Evolutionary conservation across 2,329 filamentous ascomycete species (phyloP).

Genomic region (Dothistroma septosporum): DNA sequence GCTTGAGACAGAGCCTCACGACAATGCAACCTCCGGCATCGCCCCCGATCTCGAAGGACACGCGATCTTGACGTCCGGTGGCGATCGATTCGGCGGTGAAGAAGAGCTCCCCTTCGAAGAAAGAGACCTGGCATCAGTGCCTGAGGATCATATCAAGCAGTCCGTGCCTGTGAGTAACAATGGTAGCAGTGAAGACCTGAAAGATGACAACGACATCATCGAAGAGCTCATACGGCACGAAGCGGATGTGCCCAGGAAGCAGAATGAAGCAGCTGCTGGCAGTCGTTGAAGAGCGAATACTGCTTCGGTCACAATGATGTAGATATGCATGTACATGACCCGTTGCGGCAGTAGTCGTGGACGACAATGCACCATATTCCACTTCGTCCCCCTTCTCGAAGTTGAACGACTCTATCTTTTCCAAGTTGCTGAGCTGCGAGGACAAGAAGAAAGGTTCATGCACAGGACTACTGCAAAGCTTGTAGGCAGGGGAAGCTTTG

Average conservation of each 20-base stretch:
- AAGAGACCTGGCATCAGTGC: constrained; percentile 8
- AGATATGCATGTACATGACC: not conserved
- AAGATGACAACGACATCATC: not conserved
- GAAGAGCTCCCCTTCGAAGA: constrained; percentile 27
- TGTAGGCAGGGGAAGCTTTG: too few species aligned
- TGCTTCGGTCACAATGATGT: not conserved
- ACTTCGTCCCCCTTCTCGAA: not conserved
- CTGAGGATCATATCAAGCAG: not conserved
- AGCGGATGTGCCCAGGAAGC: not conserved
- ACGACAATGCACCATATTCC: not conserved
- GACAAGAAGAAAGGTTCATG: too few species aligned
- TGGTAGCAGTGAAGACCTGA: not conserved
- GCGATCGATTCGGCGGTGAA: constrained; percentile 31
- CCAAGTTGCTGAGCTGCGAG: too few species aligned
- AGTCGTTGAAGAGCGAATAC: not conserved
- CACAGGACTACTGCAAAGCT: too few species aligned
- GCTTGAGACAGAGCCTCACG: constrained; percentile 4
- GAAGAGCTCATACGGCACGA: not conserved
- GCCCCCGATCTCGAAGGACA: constrained; percentile 16
- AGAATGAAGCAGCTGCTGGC: not conserved
- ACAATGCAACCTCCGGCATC: constrained; percentile 6
- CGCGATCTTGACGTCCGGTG: constrained; percentile 23
- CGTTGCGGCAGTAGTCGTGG: not conserved
- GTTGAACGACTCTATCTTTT: not conserved
- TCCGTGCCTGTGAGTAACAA: too few species aligned